Percentiles rank a stretch among this genome's conserved stretches.
These are phyloP conservation scores for Ogataea thermomethanolica DNA, from an alignment of 805 yeast genomes.

Conservation along the genomic window DNA sequence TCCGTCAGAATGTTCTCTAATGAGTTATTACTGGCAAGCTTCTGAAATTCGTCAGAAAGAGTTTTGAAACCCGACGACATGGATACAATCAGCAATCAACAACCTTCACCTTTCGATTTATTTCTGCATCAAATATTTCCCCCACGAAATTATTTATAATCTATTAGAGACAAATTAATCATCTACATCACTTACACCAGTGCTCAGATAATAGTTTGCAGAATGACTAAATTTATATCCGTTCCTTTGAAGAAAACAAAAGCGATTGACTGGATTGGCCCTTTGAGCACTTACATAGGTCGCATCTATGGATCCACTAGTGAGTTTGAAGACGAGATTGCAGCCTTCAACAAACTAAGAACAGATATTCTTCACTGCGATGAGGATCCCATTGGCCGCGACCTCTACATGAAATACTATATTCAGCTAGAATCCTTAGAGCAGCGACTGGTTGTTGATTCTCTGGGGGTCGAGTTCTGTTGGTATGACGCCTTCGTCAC, in stretches of 20 bases:
- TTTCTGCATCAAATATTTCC: too few relatives aligned
- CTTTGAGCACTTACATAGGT: slow-evolving; percentile 54
- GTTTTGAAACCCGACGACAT: slow-evolving; percentile 22
- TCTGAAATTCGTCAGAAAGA: slow-evolving; percentile 30
- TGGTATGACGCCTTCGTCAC: slow-evolving; percentile 77
- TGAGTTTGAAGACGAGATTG: slow-evolving; percentile 56
- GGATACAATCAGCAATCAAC: background rate
- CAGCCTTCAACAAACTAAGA: slow-evolving; percentile 53
- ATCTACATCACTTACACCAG: too few relatives aligned
- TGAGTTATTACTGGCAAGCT: slow-evolving; percentile 28
- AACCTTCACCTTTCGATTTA: too few relatives aligned
- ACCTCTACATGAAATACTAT: slow-evolving; percentile 63
- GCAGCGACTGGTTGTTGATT: slow-evolving; percentile 64
- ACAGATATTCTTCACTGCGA: slow-evolving; percentile 52
- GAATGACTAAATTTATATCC: slow-evolving; percentile 25
- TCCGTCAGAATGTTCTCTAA: slow-evolving; percentile 30
- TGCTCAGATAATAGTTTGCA: background rate
- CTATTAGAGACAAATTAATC: too few relatives aligned
- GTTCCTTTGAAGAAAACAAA: slow-evolving; percentile 45
- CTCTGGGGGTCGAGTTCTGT: slow-evolving; percentile 52
- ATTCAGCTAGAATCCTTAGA: slow-evolving; percentile 80
- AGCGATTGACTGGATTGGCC: slow-evolving; percentile 61
- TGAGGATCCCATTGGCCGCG: slow-evolving; percentile 38
- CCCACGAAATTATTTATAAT: too few relatives aligned
- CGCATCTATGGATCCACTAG: slow-evolving; percentile 59